Percentiles rank a stretch among this genome's conserved stretches.
Evolutionary conservation across 75 land plant genomes (phyloP).

Genomic region (Cunninghamia lanceolata): DNA sequence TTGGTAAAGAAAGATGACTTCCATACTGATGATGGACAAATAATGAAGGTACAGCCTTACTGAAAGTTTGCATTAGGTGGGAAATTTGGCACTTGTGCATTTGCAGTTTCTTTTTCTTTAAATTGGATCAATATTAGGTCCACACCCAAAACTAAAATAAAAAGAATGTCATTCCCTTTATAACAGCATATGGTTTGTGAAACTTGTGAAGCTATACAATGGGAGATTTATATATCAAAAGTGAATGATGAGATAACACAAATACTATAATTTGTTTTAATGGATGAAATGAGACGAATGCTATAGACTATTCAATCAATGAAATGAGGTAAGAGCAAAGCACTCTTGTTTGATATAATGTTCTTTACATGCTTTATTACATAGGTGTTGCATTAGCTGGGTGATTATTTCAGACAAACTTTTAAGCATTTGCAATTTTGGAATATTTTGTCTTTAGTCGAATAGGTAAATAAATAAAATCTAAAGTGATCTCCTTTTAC

Average conservation of each 20-base stretch:
- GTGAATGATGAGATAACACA: not conserved
- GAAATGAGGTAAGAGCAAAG: not conserved
- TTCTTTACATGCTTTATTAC: not conserved
- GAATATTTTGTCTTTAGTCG: not conserved
- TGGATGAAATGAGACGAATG: not conserved
- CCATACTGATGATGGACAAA: constrained; percentile 29
- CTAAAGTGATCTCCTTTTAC: not conserved
- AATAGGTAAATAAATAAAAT: not conserved
- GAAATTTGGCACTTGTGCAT: not conserved
- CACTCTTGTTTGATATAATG: not conserved
- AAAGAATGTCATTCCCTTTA: not conserved
- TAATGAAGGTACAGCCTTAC: constrained; percentile 48
- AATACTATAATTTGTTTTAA: not conserved
- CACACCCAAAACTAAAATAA: not conserved
- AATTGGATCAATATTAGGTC: not conserved
- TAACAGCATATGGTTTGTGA: not conserved
- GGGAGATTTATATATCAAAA: not conserved
- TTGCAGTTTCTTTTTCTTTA: not conserved
- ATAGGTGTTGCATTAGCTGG: not conserved
- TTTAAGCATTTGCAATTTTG: not conserved
- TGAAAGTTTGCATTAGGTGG: not conserved
- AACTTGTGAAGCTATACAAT: not conserved
- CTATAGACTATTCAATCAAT: not conserved
- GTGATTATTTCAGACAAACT: not conserved
- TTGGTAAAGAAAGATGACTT: constrained; percentile 13